Base-by-base conservation (phyloP, 306 rosid genomes). In the Trifolium subterraneum region DNA sequence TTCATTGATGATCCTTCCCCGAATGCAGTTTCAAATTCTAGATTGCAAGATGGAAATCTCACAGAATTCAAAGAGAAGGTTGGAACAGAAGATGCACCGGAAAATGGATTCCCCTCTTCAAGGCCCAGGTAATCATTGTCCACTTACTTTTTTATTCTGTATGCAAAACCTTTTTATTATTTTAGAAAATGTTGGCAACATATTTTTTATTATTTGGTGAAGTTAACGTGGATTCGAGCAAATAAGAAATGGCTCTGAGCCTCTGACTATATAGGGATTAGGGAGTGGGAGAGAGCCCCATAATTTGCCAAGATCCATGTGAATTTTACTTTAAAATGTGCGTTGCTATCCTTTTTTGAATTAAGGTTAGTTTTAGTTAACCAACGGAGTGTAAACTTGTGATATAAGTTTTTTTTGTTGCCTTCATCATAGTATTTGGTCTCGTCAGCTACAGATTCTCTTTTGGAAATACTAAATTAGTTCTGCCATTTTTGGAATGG, bases 81-180 rank as follows among this genome's bases (percentile, higher is more conserved):
- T 18, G 82, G 51, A 74, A 76, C 78, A 48, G 85, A 67, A 77
- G 76, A 60, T 79, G 76, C 74, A 64, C n/a, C 66, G 61, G 70
- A 83, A 44, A 90, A 92, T 70, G 96, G 92, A 52, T 80, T 74
- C 70, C 88, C 82, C 47, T 55, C 80, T 78, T 81, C 78, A 19
- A 84, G 76, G 5, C 44, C 84, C 45, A 71, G 88, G 94, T 91
- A 70, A 80, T 39, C 47, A 42, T 72, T 71, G 78, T 42, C n/a
- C n/a, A n/a, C n/a, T 78, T 50, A 38, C 20, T 18, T 72, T 74
- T 48, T 50, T 0, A 12, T 52, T 73, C 64, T 55, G 12, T 12
- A 22, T 2, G 20, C 19, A 50, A 39, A 61, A 74, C 51, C 54
- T 33, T 52, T 42, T 73, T 33, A 62, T 73, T 33, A 62, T 10